Evolutionary conservation across 108 stramenopile species (phyloP), one percentile per base, ranked within the genome.

Genomic region (Pseudonitzschia pungens): DNA sequence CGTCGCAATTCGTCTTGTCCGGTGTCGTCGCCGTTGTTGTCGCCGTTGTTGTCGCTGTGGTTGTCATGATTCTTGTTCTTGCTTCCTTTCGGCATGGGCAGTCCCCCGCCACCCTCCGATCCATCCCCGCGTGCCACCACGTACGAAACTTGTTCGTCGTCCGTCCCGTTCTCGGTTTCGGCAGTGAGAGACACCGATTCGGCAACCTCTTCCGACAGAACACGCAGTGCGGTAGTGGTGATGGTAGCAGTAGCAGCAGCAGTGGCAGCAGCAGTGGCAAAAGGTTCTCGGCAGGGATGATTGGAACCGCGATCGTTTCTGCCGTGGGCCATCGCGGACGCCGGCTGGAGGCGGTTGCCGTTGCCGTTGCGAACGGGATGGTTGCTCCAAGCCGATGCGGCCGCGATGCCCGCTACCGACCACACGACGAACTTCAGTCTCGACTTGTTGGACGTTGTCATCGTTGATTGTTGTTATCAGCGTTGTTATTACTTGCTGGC

Each of bases 91-190:
- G 88, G 91, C 93, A 94, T 94, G 42, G 90, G 85, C 29, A 90
- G 78, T 6, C 93, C 93, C 50, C 93, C 93, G 16, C 93, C 93
- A 18, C 93, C 93, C 40, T 85, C 73, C 11, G 85, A 86, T 29
- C 93, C 93, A 78, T 94, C 93, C 12, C 93, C 93, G 28, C 93
- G 72, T 18, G 81, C 63, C 40, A 86, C 56, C 36, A 76, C 63
- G 67, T 94, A 94, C 31, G 80, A 75, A n/a, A 54, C 65, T 57
- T 80, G 59, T 48, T 79, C 83, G 28, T 18, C 45, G 16, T 48
- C 45, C 7, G n/a, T n/a, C n/a, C n/a, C n/a, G n/a, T n/a, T n/a
- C n/a, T 43, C 42, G 42, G 6, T 43, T 11, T 48, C 14, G 45
- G 16, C 18, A 2, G 18, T 48, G 45, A 2, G 14, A 48, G 45